Evolutionary conservation across 129 eudicot species (phyloP), one percentile per base, ranked within the genome.

Genomic region (Flaveria ramosissima): DNA sequence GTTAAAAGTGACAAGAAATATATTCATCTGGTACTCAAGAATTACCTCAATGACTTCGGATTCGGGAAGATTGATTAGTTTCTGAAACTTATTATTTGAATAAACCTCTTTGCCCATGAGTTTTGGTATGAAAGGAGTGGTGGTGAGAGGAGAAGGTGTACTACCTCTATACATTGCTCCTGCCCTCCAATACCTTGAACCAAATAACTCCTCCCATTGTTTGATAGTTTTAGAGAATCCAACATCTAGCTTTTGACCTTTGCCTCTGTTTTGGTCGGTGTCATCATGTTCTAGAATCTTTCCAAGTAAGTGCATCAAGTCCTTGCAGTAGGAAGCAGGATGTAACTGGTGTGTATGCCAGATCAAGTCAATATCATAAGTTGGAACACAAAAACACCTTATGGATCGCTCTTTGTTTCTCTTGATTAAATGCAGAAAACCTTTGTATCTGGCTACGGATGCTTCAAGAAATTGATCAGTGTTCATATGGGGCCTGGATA

Each of bases 311-410:
- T 78, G 53, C 9, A 79, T 42, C 66, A 88, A 84, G 83, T 94
- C 97, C 23, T 82, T 86, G 66, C 92, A 75, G 83, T 94, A 94
- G 63, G 90, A 83, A 70, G 70, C 88, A 68, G 99, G 97, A 68
- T 91, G 87, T 60, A 94, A 83, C 85, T 94, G 99, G 80, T 94
- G 99, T 74, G 99, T 80, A 84, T 94, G 99, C 99, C 99, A 94
- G 70, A 94, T 94, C 53, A 94, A 88, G 84, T 94, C 99, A 82
- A 94, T 82, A 73, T 94, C 99, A 63, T 94, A 94, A 30, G 99
- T 94, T 6, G 99, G 99, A 71, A 94, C 99, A 50, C 94, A 89
- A 78, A 94, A 94, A 72, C 96, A 83, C 67, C 61, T 81, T 27
- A 91, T 21, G 51, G 82, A 73, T 72, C 77, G 73, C 81, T 94